A percentile compares a stretch with the other conserved stretches of the same genome.
Evolutionary conservation across 2,329 filamentous ascomycete species (phyloP).

Genomic region (Xylaria sp.): DNA sequence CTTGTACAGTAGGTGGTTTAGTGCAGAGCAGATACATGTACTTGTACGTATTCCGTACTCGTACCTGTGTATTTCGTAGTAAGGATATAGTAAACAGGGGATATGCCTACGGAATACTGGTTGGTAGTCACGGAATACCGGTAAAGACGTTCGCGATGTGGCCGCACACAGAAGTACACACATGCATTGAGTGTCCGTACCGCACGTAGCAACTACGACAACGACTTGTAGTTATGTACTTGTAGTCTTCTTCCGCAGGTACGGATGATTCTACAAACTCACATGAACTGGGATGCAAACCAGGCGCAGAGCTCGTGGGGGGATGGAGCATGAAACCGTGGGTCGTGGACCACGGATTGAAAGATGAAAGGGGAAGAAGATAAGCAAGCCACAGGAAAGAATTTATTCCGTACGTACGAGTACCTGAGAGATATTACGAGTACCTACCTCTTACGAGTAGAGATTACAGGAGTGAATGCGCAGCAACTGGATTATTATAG

Average conservation of each 20-base stretch:
- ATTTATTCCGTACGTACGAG: too few species aligned
- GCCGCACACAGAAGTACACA: too few species aligned
- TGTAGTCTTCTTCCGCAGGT: not conserved
- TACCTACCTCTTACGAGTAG: too few species aligned
- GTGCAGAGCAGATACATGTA: too few species aligned
- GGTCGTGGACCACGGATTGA: not conserved
- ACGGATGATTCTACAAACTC: not conserved
- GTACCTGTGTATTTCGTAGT: not conserved
- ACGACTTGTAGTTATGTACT: too few species aligned
- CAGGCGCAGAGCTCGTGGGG: constrained; percentile 7
- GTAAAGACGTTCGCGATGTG: too few species aligned
- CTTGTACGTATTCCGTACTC: too few species aligned
- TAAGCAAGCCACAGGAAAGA: not conserved
- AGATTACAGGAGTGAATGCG: too few species aligned
- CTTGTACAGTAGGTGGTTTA: too few species aligned
- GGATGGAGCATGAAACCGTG: not conserved
- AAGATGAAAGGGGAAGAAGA: constrained; percentile 1
- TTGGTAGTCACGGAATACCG: not conserved
- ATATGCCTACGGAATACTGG: not conserved
- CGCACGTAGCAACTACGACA: too few species aligned
- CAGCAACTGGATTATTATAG: too few species aligned
- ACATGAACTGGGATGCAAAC: constrained; percentile 17
- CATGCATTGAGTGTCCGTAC: not conserved
- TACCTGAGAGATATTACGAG: too few species aligned
- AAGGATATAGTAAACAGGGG: constrained; percentile 7